Base-by-base conservation (phyloP, 345 rosid genomes). In the Melaleuca quinquenervia region DNA sequence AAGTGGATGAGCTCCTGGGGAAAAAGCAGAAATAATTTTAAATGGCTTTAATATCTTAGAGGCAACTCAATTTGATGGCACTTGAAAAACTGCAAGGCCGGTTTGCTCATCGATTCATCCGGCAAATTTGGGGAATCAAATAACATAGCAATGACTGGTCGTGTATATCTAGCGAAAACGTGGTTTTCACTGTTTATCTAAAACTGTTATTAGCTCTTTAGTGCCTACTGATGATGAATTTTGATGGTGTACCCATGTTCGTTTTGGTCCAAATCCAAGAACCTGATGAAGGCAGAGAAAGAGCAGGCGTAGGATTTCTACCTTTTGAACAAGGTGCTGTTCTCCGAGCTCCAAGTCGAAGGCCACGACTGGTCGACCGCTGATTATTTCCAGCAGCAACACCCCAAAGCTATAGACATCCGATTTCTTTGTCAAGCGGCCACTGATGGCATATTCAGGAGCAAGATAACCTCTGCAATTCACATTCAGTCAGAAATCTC, bases 391-490 rank as follows among this genome's bases (percentile, higher is more conserved):
- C 83, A 94, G 14, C 22, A 94, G 84, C 50, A 94, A 84, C 32
- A 94, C 96, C 49, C 96, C 95, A 8, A 91, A 94, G 84, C 95
- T 84, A 84, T 94, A 94, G 84, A 93, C 93, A 86, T 94, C 94
- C 6, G 95, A 92, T 85, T 93, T 93, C 52, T 93, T 84, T 2
- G 93, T 90, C 88, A 92, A 85, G 51, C 51, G 93, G 44, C 93
- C 94, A 13, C 87, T 93, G 52, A 93, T 50, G 26, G 93, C 93
- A 50, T 92, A 92, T 52, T 94, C 95, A 27, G 94, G 95, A 86
- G 93, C 93, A 86, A 94, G 92, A 83, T 94, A 93, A 36, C 96
- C 94, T 88, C 95, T 88, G 80, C 50, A 50, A 51, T 60, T 44
- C 48, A 88, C 83, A 36, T 24, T 45, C 52, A 52, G 62, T 90